Evolutionary conservation across 148 eudicot species (phyloP), one percentile per base, ranked within the genome.

Genomic region (Cornus suecica): DNA sequence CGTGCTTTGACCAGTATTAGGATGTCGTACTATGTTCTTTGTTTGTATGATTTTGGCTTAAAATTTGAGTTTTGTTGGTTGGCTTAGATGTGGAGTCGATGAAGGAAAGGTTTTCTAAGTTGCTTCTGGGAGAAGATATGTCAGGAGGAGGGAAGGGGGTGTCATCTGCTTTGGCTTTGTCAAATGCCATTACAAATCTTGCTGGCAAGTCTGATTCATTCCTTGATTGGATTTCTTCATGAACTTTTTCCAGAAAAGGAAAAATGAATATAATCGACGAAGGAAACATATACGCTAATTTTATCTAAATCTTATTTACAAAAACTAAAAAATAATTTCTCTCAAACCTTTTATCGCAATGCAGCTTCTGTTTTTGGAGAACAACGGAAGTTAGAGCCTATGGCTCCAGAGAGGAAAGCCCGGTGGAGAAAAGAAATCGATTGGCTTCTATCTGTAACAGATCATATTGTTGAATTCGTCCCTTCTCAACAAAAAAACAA

Each of bases 341-440:
- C 23, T 2, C 15, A 11, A 2, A 48, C 15, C 1, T 22, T 58
- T 10, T 22, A 58, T 2, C n/a, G 62, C n/a, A 22, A 31, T 78
- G 70, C 86, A 89, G 92, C 92, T 87, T 87, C 92, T 76, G 87
- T 83, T 24, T 89, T 89, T 48, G 90, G 88, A 56, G 92, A 89
- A 70, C 87, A 81, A 70, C 74, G 78, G 72, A 83, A 77, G 75
- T 69, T 89, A 75, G 92, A 89, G 83, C 92, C 92, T n/a, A 89
- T 89, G 90, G 66, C 82, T 9, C 61, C 86, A 27, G 92, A 87
- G 48, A 85, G 72, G 41, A 85, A 84, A 77, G 80, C 85, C 30
- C 85, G 82, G 74, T 89, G 92, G 92, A 80, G 77, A 77, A 89
- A 87, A 48, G 90, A 89, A 82, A 80, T 86, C 23, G 92, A 89